Evolutionary conservation across 169 alveolate species (phyloP).

Genomic region (Toxoplasma gondii): DNA sequence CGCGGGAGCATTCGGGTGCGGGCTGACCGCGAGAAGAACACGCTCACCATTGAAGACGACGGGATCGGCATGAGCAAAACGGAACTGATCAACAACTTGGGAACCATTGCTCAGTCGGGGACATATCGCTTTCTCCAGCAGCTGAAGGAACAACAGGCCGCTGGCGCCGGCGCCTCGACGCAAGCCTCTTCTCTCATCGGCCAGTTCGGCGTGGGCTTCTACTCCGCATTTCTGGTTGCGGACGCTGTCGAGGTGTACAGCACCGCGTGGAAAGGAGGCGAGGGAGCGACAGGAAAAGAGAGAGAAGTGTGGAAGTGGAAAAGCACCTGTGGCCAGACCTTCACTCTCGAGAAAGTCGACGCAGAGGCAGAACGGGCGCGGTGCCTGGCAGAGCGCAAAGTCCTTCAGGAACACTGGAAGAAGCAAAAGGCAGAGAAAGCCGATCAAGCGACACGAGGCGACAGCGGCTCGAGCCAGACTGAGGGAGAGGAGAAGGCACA

Average conservation of each 20-base stretch:
- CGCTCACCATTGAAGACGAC: slow-evolving; percentile 94
- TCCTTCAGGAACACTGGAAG: slow-evolving; percentile 10
- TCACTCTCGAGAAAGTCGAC: slow-evolving; percentile 70
- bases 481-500: slow-evolving; percentile 78
- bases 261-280: slow-evolving; percentile 84
- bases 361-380: slow-evolving; percentile 36
- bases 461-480: slow-evolving; percentile 72
- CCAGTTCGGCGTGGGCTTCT: slow-evolving; percentile 99
- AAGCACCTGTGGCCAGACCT: slow-evolving; percentile 95
- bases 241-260: slow-evolving; percentile 95
- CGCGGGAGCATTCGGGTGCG: slow-evolving; percentile 41
- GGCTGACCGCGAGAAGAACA: slow-evolving; percentile 88
- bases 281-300: slow-evolving; percentile 73
- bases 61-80: slow-evolving; percentile 99
- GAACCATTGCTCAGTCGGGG: slow-evolving; percentile 99
- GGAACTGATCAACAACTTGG: slow-evolving; percentile 97
- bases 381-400: background rate
- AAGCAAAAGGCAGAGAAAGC: slow-evolving; percentile 16
- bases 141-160: slow-evolving; percentile 79
- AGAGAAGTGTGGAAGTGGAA: slow-evolving; percentile 94
- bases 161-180: slow-evolving; percentile 47
- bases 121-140: slow-evolving; percentile 99
- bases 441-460: background rate
- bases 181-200: slow-evolving; percentile 91
- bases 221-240: slow-evolving; percentile 98